phyloP scores from a whole-genome alignment of 2,329 filamentous ascomycete species.

The Diaporthe batatas region DNA sequence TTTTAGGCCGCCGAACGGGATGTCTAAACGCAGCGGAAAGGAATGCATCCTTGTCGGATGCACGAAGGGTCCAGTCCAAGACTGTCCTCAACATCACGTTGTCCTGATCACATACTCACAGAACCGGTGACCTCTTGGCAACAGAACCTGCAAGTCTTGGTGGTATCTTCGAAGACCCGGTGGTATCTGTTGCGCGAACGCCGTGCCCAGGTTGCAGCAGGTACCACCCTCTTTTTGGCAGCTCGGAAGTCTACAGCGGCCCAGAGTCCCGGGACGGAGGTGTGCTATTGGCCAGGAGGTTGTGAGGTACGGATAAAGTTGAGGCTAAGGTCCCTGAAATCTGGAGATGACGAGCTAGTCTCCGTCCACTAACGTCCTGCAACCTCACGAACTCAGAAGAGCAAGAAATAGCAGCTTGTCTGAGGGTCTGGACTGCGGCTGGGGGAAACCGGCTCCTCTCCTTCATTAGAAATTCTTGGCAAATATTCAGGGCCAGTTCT shows the following conservation, averaged over 20 bases:
- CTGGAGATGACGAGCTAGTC: constrained; percentile 25
- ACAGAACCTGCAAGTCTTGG: constrained; percentile 2
- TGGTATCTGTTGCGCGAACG: neutral
- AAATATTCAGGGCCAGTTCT: constrained; percentile 21
- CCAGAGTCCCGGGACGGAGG: neutral
- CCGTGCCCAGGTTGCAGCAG: constrained; percentile 12
- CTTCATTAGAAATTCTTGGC: constrained; percentile 19
- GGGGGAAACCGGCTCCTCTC: constrained; percentile 13
- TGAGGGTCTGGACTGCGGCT: constrained; percentile 22
- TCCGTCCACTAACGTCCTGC: constrained; percentile 7
- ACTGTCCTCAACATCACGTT: neutral
- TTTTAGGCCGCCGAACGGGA: neutral
- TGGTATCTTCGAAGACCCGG: neutral
- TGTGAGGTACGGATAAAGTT: constrained; percentile 17
- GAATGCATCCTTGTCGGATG: neutral
- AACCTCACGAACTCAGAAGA: constrained; percentile 1
- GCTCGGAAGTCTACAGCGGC: constrained; percentile 9
- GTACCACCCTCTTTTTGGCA: constrained; percentile 14
- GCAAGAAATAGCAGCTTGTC: constrained; percentile 1
- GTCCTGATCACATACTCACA: constrained; percentile 10
- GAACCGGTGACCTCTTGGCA: neutral
- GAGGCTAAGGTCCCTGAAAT: constrained; percentile 13
- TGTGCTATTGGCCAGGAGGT: constrained; percentile 8
- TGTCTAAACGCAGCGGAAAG: neutral
- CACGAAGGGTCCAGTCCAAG: constrained; percentile 23